phyloP scores from a whole-genome alignment of 2,329 filamentous ascomycete species.

The Calcarisporium arbuscula region DNA sequence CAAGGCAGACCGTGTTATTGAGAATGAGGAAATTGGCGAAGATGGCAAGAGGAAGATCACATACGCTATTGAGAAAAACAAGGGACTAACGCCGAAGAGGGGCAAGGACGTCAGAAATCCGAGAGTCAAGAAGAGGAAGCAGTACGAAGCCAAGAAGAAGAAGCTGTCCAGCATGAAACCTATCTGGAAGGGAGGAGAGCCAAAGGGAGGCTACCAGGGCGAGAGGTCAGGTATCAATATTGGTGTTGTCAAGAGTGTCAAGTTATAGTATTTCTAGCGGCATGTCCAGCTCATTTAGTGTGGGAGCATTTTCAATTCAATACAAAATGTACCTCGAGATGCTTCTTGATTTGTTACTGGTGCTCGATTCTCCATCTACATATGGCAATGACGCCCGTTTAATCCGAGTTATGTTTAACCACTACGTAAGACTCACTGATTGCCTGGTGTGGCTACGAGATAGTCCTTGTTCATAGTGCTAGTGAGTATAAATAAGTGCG shows the following conservation, averaged over 20 bases:
- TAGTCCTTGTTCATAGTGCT: no score
- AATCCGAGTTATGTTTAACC: no score
- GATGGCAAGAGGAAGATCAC: constrained; percentile 91
- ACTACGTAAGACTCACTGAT: no score
- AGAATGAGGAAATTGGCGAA: constrained; percentile 63
- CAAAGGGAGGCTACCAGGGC: constrained; percentile 79
- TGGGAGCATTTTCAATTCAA: no score
- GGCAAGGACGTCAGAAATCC: constrained; percentile 96
- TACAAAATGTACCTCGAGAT: no score
- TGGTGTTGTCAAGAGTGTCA: constrained; percentile 86
- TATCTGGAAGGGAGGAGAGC: constrained; percentile 79
- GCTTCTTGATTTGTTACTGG: no score
- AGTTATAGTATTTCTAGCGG: no score
- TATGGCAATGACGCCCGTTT: no score
- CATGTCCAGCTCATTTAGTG: no score
- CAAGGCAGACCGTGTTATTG: constrained; percentile 57
- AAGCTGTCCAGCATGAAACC: constrained; percentile 84
- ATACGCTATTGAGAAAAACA: constrained; percentile 96
- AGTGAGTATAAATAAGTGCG: no score
- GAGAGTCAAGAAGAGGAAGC: constrained; percentile 95
- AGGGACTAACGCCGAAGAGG: constrained; percentile 80
- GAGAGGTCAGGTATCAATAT: constrained; percentile 95
- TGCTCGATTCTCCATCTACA: no score
- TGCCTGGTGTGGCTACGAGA: no score
- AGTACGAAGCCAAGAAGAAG: constrained; percentile 96